Evolutionary conservation across 306 rosid genomes (phyloP).

Genomic region (Cucurbita moschata): DNA sequence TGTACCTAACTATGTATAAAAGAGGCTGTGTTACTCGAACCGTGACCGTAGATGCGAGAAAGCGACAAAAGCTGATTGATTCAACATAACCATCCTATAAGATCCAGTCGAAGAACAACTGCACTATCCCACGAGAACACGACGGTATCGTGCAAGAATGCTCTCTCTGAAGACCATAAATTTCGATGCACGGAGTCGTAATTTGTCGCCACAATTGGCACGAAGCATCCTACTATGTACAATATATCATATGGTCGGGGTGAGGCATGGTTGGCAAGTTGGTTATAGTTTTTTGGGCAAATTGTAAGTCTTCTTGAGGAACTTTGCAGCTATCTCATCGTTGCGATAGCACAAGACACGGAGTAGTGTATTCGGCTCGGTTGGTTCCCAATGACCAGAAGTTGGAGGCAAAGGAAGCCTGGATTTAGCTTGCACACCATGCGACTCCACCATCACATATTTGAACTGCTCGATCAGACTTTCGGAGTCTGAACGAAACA

Average conservation of each 20-base stretch:
- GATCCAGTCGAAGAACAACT: neutral
- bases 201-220: neutral
- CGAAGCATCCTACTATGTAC: neutral
- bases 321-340: slow-evolving; percentile 80
- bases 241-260: neutral
- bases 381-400: slow-evolving; percentile 61
- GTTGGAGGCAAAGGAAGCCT: slow-evolving; percentile 73
- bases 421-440: slow-evolving; percentile 51
- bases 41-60: neutral
- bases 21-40: neutral
- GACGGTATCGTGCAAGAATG: neutral
- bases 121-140: neutral
- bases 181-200: neutral
- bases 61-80: neutral
- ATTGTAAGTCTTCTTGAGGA: slow-evolving; percentile 78
- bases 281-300: slow-evolving; percentile 65
- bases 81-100: neutral
- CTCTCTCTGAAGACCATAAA: neutral
- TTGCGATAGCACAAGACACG: slow-evolving; percentile 71
- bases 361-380: slow-evolving; percentile 78
- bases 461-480: slow-evolving; percentile 59
- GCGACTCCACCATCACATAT: slow-evolving; percentile 22
- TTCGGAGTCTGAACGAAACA: slow-evolving; percentile 34
- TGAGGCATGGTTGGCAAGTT: neutral
- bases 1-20: neutral